A percentile compares a stretch with the other conserved stretches of the same genome.
These are phyloP conservation scores for Vitis hybrid DNA, from an alignment of 177 flowering plant species.

Conservation along the genomic window DNA sequence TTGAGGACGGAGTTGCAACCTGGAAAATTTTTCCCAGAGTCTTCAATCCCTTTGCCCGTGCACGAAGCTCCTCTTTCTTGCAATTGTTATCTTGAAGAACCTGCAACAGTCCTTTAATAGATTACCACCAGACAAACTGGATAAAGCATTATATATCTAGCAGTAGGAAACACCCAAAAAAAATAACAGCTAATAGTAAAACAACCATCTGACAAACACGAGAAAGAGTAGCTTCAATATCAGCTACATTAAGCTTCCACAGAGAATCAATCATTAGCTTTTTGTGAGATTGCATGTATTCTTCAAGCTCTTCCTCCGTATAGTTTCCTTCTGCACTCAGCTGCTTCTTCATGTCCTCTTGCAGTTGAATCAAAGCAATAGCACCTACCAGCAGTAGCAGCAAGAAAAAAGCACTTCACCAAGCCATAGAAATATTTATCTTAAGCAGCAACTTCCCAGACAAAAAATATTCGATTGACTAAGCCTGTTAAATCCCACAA, in stretches of 20 bases:
- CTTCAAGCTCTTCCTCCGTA: conserved; percentile 92
- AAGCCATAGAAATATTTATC: background rate
- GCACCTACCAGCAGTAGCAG: conserved; percentile 58
- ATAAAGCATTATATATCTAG: background rate
- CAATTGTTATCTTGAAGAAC: conserved; percentile 84
- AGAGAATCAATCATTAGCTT: conserved; percentile 90
- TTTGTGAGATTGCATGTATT: conserved; percentile 80
- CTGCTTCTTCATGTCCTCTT: conserved; percentile 94
- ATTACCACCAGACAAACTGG: conserved; percentile 12
- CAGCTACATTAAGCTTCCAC: conserved; percentile 99
- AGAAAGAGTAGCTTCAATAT: conserved; percentile 93
- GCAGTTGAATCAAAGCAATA: conserved; percentile 87
- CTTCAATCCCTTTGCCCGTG: conserved; percentile 93
- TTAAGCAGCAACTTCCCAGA: no score
- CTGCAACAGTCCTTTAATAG: conserved; percentile 31
- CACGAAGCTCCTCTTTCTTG: conserved; percentile 86
- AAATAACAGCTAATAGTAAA: conserved; percentile 1
- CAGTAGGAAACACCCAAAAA: background rate
- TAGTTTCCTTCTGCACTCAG: conserved; percentile 87
- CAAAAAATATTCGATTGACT: background rate
- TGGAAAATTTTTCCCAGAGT: conserved; percentile 91
- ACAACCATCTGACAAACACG: conserved; percentile 95
- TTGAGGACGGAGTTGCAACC: conserved; percentile 31
- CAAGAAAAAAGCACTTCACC: conserved; percentile 4
- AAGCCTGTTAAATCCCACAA: background rate